These are phyloP conservation scores for Russula olivacea DNA, from an alignment of 768 basidiomycete species.

Conservation along the genomic window DNA sequence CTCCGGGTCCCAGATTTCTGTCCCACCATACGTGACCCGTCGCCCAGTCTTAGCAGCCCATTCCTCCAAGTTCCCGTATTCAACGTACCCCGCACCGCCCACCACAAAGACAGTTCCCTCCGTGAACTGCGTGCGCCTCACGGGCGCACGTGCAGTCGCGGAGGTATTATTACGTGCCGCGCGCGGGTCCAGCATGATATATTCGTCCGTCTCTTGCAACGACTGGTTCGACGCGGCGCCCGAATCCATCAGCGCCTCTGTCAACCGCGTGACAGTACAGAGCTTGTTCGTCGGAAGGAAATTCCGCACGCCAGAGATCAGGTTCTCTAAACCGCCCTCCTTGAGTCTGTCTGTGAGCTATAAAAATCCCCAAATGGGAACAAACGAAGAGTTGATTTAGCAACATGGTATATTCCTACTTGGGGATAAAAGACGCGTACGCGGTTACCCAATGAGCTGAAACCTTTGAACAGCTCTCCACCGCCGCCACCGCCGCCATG, in stretches of 20 bases:
- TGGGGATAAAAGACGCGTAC: slow-evolving; percentile 41
- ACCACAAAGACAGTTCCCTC: slow-evolving; percentile 93
- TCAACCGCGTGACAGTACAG: slow-evolving; percentile 83
- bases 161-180: slow-evolving; percentile 34
- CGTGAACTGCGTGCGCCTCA: slow-evolving; percentile 65
- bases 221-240: slow-evolving; percentile 87
- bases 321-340: slow-evolving; percentile 93
- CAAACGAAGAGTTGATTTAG: neutral
- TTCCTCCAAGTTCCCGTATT: slow-evolving; percentile 94
- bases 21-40: slow-evolving; percentile 88
- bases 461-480: slow-evolving; percentile 88
- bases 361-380: neutral
- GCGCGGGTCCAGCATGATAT: slow-evolving; percentile 50
- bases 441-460: slow-evolving; percentile 85
- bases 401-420: neutral
- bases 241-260: slow-evolving; percentile 97
- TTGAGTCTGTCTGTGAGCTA: slow-evolving; percentile 90
- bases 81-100: slow-evolving; percentile 95
- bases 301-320: slow-evolving; percentile 97
- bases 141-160: slow-evolving; percentile 32
- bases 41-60: slow-evolving; percentile 83
- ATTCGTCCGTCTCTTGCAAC: slow-evolving; percentile 44
- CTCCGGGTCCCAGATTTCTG: slow-evolving; percentile 88
- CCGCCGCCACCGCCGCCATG: slow-evolving; percentile 46
- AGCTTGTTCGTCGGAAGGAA: slow-evolving; percentile 94